Percentiles rank a stretch among this genome's conserved stretches.
Evolutionary conservation across 2,329 filamentous ascomycete species (phyloP).

Genomic region (Orbilia quercus): DNA sequence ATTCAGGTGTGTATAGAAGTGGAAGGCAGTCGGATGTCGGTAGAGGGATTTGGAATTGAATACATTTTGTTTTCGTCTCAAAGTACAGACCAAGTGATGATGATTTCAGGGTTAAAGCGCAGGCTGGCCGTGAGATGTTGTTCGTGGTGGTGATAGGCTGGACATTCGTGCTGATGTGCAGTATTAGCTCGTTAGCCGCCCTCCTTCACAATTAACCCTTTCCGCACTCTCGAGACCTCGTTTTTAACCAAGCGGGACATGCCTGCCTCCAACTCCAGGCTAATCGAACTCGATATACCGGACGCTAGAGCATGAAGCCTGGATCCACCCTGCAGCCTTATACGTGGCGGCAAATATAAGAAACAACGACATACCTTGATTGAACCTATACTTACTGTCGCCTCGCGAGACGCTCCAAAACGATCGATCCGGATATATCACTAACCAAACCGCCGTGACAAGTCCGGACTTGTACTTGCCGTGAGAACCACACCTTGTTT

Average conservation of each 20-base stretch:
- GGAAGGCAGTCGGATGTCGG: conserved; percentile 10
- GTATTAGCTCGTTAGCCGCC: conserved; percentile 40
- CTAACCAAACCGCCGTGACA: not conserved
- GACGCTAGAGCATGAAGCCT: conserved; percentile 2
- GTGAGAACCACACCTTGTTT: too few relatives aligned
- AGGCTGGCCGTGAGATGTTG: conserved; percentile 33
- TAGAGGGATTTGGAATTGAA: conserved; percentile 34
- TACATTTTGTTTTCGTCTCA: conserved; percentile 36
- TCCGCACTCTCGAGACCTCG: conserved; percentile 23
- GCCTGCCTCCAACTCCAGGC: conserved; percentile 9
- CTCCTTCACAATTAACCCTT: conserved; percentile 37
- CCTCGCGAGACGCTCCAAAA: not conserved
- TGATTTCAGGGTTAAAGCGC: conserved; percentile 10
- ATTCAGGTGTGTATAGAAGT: conserved; percentile 27
- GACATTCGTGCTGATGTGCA: conserved; percentile 16
- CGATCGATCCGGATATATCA: not conserved
- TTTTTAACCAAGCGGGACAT: conserved; percentile 38
- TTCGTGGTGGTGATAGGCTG: conserved; percentile 39
- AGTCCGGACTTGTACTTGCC: too few relatives aligned
- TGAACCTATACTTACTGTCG: not conserved
- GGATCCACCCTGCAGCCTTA: conserved; percentile 5
- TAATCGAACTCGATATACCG: conserved; percentile 13
- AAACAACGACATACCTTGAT: not conserved
- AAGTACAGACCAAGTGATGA: conserved; percentile 20
- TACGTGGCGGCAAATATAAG: conserved; percentile 7